These are phyloP conservation scores for Leishmania martiniquensis DNA, from an alignment of 208 protist species.

Conservation along the genomic window DNA sequence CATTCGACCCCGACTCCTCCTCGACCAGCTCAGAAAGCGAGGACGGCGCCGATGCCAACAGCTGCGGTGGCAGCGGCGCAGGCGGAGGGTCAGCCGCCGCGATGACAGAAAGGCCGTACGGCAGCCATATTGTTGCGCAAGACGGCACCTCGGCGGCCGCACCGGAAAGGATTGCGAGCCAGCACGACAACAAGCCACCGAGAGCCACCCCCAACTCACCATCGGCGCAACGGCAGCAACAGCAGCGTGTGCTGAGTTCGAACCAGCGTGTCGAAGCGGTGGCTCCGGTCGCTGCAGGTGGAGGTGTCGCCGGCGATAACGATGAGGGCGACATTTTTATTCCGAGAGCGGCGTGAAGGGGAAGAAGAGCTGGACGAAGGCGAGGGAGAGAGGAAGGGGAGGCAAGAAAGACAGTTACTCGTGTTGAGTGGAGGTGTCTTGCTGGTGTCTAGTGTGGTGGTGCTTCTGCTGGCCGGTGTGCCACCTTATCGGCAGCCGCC, in stretches of 20 bases:
- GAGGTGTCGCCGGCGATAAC: slow-evolving; percentile 7
- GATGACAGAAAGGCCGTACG: neutral
- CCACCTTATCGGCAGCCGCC: neutral
- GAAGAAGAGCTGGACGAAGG: too few relatives aligned
- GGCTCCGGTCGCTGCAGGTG: neutral
- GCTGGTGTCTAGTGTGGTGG: neutral
- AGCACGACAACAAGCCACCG: slow-evolving; percentile 7
- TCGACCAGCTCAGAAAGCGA: slow-evolving; percentile 37
- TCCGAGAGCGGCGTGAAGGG: slow-evolving; percentile 1
- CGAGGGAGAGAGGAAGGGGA: neutral
- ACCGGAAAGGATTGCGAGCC: neutral
- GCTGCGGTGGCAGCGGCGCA: neutral
- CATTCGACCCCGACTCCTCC: slow-evolving; percentile 30
- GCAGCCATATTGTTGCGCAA: neutral
- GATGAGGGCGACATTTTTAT: slow-evolving; percentile 26
- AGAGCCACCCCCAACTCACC: neutral
- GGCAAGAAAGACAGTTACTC: neutral
- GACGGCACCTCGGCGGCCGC: neutral
- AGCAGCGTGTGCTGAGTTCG: slow-evolving; percentile 27
- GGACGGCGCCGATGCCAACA: neutral
- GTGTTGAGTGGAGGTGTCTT: neutral
- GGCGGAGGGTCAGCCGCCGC: neutral
- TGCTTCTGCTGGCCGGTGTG: neutral
- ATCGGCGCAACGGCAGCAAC: neutral
- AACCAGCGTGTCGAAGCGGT: slow-evolving; percentile 19